phyloP scores from a whole-genome alignment of 148 eudicot genomes.

The Silene uniflora region DNA sequence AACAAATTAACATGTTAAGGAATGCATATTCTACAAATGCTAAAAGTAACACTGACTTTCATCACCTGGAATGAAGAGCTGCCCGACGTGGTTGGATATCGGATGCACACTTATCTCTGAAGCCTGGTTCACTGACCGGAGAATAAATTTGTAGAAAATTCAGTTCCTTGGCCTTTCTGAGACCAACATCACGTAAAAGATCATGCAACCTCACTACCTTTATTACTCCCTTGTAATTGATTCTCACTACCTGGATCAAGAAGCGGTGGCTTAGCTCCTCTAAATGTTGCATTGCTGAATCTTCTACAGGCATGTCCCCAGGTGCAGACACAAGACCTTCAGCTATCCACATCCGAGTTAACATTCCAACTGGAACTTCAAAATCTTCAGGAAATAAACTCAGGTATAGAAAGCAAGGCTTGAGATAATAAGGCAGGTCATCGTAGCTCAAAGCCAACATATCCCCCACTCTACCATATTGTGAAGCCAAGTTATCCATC shows the following conservation, averaged over 20 bases:
- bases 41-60: too few species aligned
- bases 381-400: conserved; percentile 27
- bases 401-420: conserved; percentile 30
- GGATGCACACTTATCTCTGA: background rate
- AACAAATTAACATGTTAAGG: too few species aligned
- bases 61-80: conserved; percentile 25
- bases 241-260: conserved; percentile 26
- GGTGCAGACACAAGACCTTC: conserved; percentile 21
- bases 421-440: conserved; percentile 18
- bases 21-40: too few species aligned
- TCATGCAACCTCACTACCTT: conserved; percentile 23
- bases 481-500: background rate
- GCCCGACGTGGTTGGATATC: conserved; percentile 3
- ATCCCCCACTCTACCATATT: conserved; percentile 13
- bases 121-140: background rate
- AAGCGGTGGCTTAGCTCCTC: conserved; percentile 30
- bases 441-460: conserved; percentile 21
- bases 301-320: conserved; percentile 16
- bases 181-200: conserved; percentile 30
- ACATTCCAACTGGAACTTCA: background rate
- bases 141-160: conserved; percentile 20
- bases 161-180: conserved; percentile 26
- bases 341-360: conserved; percentile 25
- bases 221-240: conserved; percentile 21
- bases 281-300: conserved; percentile 9